Evolutionary conservation across 192 early-diverging fungal species (phyloP), one percentile per base, ranked within the genome.

Genomic region (Spinellus fusiger): DNA sequence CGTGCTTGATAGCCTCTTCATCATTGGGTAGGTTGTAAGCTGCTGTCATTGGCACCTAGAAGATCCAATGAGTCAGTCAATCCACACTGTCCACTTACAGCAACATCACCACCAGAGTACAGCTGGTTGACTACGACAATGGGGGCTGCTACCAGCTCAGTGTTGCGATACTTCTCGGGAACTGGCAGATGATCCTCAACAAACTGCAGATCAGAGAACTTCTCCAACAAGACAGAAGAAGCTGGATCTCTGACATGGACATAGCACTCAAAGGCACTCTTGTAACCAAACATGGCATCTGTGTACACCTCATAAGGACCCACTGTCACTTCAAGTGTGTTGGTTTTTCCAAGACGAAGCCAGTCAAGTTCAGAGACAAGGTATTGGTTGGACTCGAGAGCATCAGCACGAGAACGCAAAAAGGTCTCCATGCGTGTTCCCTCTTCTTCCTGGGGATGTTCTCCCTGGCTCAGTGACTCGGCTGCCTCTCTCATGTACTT

Each of bases 1-100:
- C 85, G 8, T 74, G 65, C 58, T 80, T 80, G 67, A 90, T 86
- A 23, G 85, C 84, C 6, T 78, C 80, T 74, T 90, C 86, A 54
- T 90, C 86, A 60, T 90, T 90, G 13, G 88, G 88, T 56, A 90
- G 65, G 50, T 90, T 90, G 62, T 86, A 90, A 16, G 88, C 88
- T 1, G 88, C 85, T 0, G 84, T 86, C 81, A 87, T 86, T 25
- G 88, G 86, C 35, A 85, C 87, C 12, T 59, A 35, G 3, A 27
- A 53, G 5, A 10, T 3, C 13, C 28, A 7, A 22, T 28, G 7
- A 5, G 9, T 31, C 4, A 12, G 5, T 26, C 28, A 10, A 32
- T 25, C 3, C 28, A 4, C 47, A 49, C 18, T 31, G 33, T 49
- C 49, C 9, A 63, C 61, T 63, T 64, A 66, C 62, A 54, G 82